A percentile compares a stretch with the other conserved stretches of the same genome.
phyloP scores from a whole-genome alignment of 179 eudicot species.

The Patellifolia procumbens region DNA sequence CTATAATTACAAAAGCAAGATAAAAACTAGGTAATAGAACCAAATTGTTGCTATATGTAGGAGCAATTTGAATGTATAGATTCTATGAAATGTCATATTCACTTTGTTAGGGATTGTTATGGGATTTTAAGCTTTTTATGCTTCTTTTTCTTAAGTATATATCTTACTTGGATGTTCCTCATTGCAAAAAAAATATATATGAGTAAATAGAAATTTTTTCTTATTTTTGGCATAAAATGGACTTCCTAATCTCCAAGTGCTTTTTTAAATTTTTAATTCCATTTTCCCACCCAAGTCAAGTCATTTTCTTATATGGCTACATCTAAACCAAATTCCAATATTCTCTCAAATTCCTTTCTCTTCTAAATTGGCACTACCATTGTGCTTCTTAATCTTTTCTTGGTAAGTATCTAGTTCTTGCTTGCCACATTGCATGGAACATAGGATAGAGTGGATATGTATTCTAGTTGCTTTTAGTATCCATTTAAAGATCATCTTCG shows the following conservation, averaged over 20 bases:
- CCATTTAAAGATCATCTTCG: neutral
- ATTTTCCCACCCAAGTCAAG: slow-evolving; percentile 23
- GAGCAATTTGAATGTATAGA: slow-evolving; percentile 1
- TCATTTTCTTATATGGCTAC: slow-evolving; percentile 31
- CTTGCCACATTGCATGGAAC: slow-evolving; percentile 19
- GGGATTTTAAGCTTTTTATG: slow-evolving; percentile 15
- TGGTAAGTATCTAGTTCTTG: slow-evolving; percentile 34
- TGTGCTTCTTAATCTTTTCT: slow-evolving; percentile 36
- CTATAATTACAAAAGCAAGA: neutral
- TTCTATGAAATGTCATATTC: slow-evolving; percentile 5
- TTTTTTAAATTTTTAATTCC: slow-evolving; percentile 16
- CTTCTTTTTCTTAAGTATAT: slow-evolving; percentile 17
- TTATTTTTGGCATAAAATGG: slow-evolving; percentile 23
- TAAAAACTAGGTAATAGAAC: neutral
- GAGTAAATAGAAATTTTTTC: neutral
- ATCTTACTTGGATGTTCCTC: neutral
- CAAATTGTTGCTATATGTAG: neutral
- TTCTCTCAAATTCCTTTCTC: slow-evolving; percentile 21
- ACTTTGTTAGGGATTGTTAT: slow-evolving; percentile 9
- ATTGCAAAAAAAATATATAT: neutral
- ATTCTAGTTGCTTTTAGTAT: slow-evolving; percentile 17
- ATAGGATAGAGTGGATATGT: slow-evolving; percentile 14
- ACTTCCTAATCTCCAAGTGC: slow-evolving; percentile 6
- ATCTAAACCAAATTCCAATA: slow-evolving; percentile 22
- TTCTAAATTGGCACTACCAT: slow-evolving; percentile 16